Conservation (phyloP, 2,329 filamentous ascomycete genomes). For the Arthrobotrys conoides region DNA sequence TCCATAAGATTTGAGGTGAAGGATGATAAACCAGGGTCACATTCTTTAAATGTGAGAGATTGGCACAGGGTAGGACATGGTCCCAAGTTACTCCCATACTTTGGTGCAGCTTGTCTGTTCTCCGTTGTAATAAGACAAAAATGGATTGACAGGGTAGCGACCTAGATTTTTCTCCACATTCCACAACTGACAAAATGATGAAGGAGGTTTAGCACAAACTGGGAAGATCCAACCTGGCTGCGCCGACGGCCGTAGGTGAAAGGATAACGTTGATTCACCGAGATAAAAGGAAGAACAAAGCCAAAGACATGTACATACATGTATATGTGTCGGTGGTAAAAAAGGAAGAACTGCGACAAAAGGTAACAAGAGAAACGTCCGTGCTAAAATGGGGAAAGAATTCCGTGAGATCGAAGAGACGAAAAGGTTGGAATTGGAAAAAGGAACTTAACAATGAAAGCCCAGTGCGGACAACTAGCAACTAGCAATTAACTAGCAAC, state of each 20-base stretch:
- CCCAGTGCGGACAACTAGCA: conserved; percentile 1
- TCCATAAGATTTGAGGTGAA: conserved; percentile 31
- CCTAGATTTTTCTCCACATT: conserved; percentile 55
- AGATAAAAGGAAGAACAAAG: conserved; percentile 32
- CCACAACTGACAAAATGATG: conserved; percentile 52
- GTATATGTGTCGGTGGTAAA: too few species aligned
- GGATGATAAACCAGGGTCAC: conserved; percentile 44
- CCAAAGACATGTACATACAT: background rate
- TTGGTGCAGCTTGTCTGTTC: conserved; percentile 37
- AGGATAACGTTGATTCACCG: conserved; percentile 37
- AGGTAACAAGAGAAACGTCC: conserved; percentile 27
- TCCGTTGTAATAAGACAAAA: conserved; percentile 51
- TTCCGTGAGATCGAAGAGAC: conserved; percentile 8
- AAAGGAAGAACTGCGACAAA: conserved; percentile 24
- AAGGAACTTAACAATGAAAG: conserved; percentile 10
- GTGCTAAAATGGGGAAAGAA: conserved; percentile 39
- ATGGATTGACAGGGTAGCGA: conserved; percentile 57
- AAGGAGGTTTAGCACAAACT: conserved; percentile 34
- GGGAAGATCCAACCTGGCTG: conserved; percentile 36
- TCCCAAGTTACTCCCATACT: conserved; percentile 31
- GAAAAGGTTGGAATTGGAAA: conserved; percentile 1
- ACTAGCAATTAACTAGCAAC: background rate
- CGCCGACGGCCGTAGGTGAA: conserved; percentile 38
- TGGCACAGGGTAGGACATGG: conserved; percentile 56
- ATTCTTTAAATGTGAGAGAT: conserved; percentile 57